Percentiles rank a stretch among this genome's conserved stretches.
These are phyloP conservation scores for Agaricus subrufescens DNA, from an alignment of 768 basidiomycete species.

Conservation along the genomic window DNA sequence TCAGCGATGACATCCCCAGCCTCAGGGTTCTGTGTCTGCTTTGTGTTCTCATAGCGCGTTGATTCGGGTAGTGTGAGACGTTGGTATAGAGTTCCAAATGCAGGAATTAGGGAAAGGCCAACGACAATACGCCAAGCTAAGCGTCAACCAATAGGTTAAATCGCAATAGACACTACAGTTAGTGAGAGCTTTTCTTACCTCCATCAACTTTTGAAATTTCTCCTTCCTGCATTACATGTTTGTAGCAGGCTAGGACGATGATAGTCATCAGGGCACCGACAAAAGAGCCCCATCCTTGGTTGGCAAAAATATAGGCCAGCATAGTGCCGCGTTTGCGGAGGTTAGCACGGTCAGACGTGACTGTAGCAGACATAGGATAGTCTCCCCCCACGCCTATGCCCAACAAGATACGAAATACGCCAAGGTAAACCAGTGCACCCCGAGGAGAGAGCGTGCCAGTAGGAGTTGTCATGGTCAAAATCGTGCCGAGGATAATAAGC, in stretches of 20 bases:
- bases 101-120: conserved; percentile 73
- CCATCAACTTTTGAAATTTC: conserved; percentile 67
- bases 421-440: conserved; percentile 55
- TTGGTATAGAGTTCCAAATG: conserved; percentile 70
- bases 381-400: conserved; percentile 80
- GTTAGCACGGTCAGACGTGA: conserved; percentile 63
- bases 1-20: conserved; percentile 24
- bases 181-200: conserved; percentile 29
- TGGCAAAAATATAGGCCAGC: conserved; percentile 73
- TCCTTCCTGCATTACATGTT: conserved; percentile 54
- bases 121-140: conserved; percentile 70
- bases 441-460: conserved; percentile 54
- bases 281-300: conserved; percentile 76
- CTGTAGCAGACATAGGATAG: conserved; percentile 71
- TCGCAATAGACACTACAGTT: no score
- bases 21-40: conserved; percentile 28
- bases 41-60: conserved; percentile 44
- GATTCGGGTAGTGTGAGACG: conserved; percentile 72
- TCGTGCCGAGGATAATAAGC: conserved; percentile 76
- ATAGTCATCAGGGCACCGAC: conserved; percentile 58
- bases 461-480: conserved; percentile 61
- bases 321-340: conserved; percentile 62
- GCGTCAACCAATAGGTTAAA: neutral
- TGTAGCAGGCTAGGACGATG: conserved; percentile 61
- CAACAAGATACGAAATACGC: conserved; percentile 64